Base-by-base conservation (phyloP, 78 protist species). In the Planoprotostelium fungivorum region DNA sequence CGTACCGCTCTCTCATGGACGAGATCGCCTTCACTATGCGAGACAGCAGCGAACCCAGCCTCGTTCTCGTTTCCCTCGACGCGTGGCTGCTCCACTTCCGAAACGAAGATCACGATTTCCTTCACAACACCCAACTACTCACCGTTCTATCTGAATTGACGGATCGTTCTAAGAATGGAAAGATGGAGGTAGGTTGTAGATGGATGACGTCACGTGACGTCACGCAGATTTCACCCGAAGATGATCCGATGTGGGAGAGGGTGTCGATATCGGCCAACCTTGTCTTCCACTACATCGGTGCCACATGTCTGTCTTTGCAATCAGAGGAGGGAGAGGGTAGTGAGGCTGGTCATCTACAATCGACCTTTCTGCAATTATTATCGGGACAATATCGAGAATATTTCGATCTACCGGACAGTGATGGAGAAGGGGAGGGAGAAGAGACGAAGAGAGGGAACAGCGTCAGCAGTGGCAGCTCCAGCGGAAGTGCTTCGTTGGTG, bases 61-160 rank as follows among this genome's bases (percentile, higher is more conserved):
- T 93, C 25, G 83, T 85, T 34, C 87, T 90, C 1, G 89, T 88
- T 63, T 91, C 95, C 36, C 28, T 93, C 34, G 95, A 93, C 84
- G 88, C 93, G 31, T 93, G 89, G 63, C 84, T 91, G 0, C 84
- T 93, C 0, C 87, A 93, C 83, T 93, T 90, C 63, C 84, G 92
- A 31, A 86, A 87, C 28, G 92, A 90, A 31, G 95, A 93, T 37
- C 85, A 90, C 0, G 94, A 93, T 28, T 83, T 93, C 86, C 34
- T 93, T 9, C 88, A 51, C 5, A 51, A 51, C 5, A 16, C 16
- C 31, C 5, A 51, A 5, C 5, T 51, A 51, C 73, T 51, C 31
- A 5, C 73, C 31, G 16, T 51, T 51, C 16, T 51, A 16, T 51
- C 73, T 5, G 73, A 51, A 25, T 51, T 51, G 73, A 16, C 73